A percentile compares a stretch with the other conserved stretches of the same genome.
Evolutionary conservation across 768 basidiomycete species (phyloP).

Genomic region (Serendipita sp.): DNA sequence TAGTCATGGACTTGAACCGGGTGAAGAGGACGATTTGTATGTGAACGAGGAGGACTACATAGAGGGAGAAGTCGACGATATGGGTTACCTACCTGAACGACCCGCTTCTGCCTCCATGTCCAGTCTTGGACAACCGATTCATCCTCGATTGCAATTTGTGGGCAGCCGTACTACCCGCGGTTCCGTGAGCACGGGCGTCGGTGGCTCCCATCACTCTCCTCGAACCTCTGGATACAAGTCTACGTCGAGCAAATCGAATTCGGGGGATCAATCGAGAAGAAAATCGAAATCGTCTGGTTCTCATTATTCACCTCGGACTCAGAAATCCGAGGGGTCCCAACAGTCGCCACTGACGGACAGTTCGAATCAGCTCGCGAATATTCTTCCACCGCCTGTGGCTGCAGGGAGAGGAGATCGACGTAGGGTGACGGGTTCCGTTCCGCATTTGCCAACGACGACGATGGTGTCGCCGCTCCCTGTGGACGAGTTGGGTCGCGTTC

Average conservation of each 20-base stretch:
- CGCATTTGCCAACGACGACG: slow-evolving; percentile 5
- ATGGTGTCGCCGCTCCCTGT: neutral
- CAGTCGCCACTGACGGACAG: neutral
- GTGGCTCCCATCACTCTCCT: neutral
- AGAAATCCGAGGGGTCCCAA: neutral
- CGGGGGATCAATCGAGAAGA: neutral
- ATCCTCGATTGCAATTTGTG: slow-evolving; percentile 8
- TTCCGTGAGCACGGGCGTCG: slow-evolving; percentile 5
- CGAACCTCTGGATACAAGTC: slow-evolving; percentile 1
- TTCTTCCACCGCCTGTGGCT: neutral
- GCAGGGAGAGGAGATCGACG: slow-evolving; percentile 3
- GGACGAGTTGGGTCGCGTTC: neutral
- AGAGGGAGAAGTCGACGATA: slow-evolving; percentile 22
- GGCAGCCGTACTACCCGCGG: neutral
- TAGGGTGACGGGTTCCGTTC: neutral
- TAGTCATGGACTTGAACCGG: slow-evolving; percentile 19
- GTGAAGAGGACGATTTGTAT: slow-evolving; percentile 4
- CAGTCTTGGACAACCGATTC: slow-evolving; percentile 61
- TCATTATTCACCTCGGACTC: neutral
- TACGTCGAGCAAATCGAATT: neutral
- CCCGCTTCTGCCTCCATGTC: slow-evolving; percentile 72
- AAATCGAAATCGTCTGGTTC: neutral
- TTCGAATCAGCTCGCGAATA: neutral
- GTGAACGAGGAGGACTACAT: slow-evolving; percentile 12
- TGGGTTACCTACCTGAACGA: slow-evolving; percentile 29